Base-by-base conservation (phyloP, 2,329 filamentous ascomycete species). In the Clarireedia paspali region DNA sequence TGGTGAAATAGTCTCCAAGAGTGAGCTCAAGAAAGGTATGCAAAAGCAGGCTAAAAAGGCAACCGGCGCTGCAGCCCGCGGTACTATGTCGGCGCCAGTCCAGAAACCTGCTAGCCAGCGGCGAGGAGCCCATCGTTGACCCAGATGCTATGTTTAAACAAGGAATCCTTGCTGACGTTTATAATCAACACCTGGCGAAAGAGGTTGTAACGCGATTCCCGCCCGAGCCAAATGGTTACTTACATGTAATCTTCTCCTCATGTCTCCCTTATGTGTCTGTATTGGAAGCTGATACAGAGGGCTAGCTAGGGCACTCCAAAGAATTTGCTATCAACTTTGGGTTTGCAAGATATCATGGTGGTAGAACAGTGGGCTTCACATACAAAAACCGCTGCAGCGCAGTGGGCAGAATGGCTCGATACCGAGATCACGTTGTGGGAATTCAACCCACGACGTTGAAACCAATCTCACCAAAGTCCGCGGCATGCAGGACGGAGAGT, bases 241-340 rank as follows among this genome's bases (percentile, higher is more conserved):
- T 20, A 20, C 20, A 20, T 20, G 20, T 20, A 20, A 2, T 20
- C 20, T 20, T 20, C 20, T 20, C 20, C 20, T 20, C 20, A 20
- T 20, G 20, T 20, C 20, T 20, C 20, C 20, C 20, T 20, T 20
- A 20, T 20, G 20, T 20, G 20, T 20, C 20, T 20, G 20, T 20
- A 20, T 20, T 20, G 20, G 20, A 20, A 20, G 20, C 20, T 2
- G 20, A 20, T 20, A 20, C 20, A 20, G 20, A 2, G 20, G 80
- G 96, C 9, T 91, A 96, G 68, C 88, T 97, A 63, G 92, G 92
- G 20, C 92, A 97, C 69, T 88, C 88, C 62, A 97, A 97, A 75
- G 92, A 92, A 23, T 96, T 97, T 70, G 87, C 90, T 0, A 84
- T 97, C 71, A 96, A 97, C 73, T 97, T 97, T 73, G 92, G 92